Evolutionary conservation across 2,329 filamentous ascomycete genomes (phyloP).

Genomic region (Stachybotrys elegans): DNA sequence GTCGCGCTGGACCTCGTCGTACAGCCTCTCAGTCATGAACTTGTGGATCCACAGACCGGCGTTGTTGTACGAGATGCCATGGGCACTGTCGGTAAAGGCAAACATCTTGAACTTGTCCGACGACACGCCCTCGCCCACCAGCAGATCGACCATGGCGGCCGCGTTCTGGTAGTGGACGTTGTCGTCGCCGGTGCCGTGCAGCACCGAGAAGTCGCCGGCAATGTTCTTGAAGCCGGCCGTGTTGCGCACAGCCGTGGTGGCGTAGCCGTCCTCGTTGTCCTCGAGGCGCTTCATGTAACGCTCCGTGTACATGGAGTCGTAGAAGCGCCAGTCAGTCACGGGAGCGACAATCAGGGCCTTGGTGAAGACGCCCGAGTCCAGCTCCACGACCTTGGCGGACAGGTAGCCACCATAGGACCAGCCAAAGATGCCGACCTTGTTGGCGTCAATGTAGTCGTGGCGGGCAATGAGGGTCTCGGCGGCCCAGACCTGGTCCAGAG

Average conservation of each 20-base stretch:
- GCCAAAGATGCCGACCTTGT: constrained; percentile 62
- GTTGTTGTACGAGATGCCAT: constrained; percentile 54
- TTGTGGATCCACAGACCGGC: constrained; percentile 54
- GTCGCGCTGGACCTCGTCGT: constrained; percentile 53
- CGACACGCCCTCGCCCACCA: constrained; percentile 54
- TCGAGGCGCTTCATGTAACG: constrained; percentile 64
- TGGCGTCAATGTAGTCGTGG: constrained; percentile 49
- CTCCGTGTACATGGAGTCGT: constrained; percentile 68
- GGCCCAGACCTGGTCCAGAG: constrained; percentile 63
- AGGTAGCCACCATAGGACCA: constrained; percentile 67
- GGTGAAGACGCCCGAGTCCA: constrained; percentile 54
- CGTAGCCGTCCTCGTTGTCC: constrained; percentile 55
- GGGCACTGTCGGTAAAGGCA: constrained; percentile 62
- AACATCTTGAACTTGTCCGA: constrained; percentile 59
- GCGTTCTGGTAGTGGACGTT: constrained; percentile 68
- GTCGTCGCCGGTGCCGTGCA: constrained; percentile 65
- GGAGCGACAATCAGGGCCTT: constrained; percentile 61
- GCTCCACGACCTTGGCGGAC: constrained; percentile 60
- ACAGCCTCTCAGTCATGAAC: constrained; percentile 56
- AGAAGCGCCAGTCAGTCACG: constrained; percentile 65
- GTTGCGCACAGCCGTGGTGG: constrained; percentile 53
- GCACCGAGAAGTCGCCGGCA: constrained; percentile 54
- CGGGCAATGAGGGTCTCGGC: constrained; percentile 48
- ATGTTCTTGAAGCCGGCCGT: constrained; percentile 57
- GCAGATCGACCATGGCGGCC: constrained; percentile 55